phyloP scores from a whole-genome alignment of 192 early-diverging fungal genomes.

The Umbelopsis sp. region DNA sequence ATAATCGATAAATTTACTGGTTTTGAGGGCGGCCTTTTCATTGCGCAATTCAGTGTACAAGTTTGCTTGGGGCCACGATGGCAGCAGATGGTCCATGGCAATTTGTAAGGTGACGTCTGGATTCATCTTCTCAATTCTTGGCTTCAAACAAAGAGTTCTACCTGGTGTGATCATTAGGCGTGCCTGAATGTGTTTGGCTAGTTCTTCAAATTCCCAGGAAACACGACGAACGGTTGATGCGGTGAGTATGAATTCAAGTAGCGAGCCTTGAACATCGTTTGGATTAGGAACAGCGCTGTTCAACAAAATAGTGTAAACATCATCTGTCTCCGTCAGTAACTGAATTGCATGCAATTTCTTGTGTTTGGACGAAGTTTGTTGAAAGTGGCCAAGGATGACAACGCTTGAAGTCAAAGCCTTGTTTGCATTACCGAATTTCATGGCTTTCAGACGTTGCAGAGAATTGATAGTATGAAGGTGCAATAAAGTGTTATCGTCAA shows the following conservation, averaged over 20 bases:
- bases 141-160: conserved; percentile 9
- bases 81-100: not conserved
- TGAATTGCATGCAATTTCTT: conserved; percentile 19
- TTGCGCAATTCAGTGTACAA: not conserved
- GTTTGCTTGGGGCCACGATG: not conserved
- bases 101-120: not conserved
- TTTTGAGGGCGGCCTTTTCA: not conserved
- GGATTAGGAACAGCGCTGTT: conserved; percentile 4
- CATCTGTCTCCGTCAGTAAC: not conserved
- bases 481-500: not conserved
- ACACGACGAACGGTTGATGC: conserved; percentile 1
- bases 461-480: not conserved
- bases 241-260: conserved; percentile 12
- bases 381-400: conserved; percentile 15
- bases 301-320: conserved; percentile 13
- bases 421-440: not conserved
- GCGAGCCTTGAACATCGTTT: not conserved
- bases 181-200: not conserved
- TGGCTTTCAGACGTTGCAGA: not conserved
- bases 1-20: not conserved
- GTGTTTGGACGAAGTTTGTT: not conserved
- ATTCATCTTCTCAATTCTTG: not conserved
- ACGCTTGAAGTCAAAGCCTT: not conserved
- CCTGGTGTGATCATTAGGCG: not conserved
- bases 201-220: not conserved